phyloP scores from a whole-genome alignment of 73 alveolate genomes.

The Symbiodinium pilosum region DNA sequence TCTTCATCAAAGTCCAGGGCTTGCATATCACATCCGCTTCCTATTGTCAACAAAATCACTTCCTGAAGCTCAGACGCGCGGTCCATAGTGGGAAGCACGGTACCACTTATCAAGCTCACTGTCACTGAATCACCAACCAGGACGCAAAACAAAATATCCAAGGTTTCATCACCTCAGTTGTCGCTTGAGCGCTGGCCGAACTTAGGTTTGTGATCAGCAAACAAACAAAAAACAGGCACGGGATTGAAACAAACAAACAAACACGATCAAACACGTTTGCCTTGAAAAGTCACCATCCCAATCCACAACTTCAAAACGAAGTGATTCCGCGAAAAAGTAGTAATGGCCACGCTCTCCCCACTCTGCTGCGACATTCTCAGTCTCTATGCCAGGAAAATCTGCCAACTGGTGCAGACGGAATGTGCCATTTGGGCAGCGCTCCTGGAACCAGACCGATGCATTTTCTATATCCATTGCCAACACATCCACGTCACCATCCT shows the following conservation, averaged over 20 bases:
- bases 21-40: neutral
- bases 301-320: slow-evolving; percentile 5
- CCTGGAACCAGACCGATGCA: neutral
- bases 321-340: neutral
- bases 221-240: neutral
- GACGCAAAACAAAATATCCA: neutral
- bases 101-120: neutral
- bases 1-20: slow-evolving; percentile 37
- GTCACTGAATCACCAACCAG: neutral
- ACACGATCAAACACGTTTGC: neutral
- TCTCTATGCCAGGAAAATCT: neutral
- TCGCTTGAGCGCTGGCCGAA: neutral
- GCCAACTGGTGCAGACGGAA: neutral
- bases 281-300: slow-evolving; percentile 31
- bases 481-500: slow-evolving; percentile 29
- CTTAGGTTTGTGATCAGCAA: neutral
- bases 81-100: neutral
- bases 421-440: neutral
- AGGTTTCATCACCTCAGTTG: neutral
- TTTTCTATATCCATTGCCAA: neutral
- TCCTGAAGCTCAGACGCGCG: neutral
- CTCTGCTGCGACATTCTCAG: no score
- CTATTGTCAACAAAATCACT: neutral
- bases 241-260: neutral
- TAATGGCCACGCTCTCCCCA: neutral